Base-by-base conservation (phyloP, 192 early-diverging fungal species). In the Backusella macrospora region DNA sequence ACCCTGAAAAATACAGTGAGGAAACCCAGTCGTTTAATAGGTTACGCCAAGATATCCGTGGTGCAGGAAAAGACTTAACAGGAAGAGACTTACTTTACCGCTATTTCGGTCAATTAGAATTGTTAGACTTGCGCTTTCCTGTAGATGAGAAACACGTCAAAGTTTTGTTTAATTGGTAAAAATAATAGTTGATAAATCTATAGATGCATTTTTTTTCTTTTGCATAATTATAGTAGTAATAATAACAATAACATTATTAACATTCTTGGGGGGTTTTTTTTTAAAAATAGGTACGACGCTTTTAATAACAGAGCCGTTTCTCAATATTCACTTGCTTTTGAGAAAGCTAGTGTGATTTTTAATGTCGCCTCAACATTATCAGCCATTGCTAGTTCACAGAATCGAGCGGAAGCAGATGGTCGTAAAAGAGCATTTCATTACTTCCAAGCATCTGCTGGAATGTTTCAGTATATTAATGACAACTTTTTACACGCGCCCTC, bases 401-500 rank as follows among this genome's bases (percentile, higher is more conserved):
- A 92, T 70, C 86, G 94, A 10, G 89, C 85, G 15, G 93, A 95
- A 52, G 75, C 86, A 8, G 82, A 87, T 16, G 92, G 92, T 1
- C 84, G 94, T 42, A 96, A 95, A 80, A 84, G 88, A 59, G 92
- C 95, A 0, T 95, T 91, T 72, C 92, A 96, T 77, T 96, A 94
- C 80, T 93, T 98, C 68, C 97, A 98, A 76, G 92, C 92, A 5
- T 90, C 96, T 0, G 98, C 98, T n/a, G 95, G 94, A 26, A 90
- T 96, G 63, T 96, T 96, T 82, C 83, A 90, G 45, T 98, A 93
- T 78, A 98, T 99, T 83, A 98, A 94, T 81, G 96, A 99, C 73
- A 99, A 97, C 82, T 99, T 99, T 80, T 81, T 98, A 67, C 98
- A 99, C 75, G 95, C 98, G 23, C 98, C 98, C 0, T 95, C 94